Evolutionary conservation across 2,329 filamentous ascomycete genomes (phyloP).

Genomic region (Nemania sp.): DNA sequence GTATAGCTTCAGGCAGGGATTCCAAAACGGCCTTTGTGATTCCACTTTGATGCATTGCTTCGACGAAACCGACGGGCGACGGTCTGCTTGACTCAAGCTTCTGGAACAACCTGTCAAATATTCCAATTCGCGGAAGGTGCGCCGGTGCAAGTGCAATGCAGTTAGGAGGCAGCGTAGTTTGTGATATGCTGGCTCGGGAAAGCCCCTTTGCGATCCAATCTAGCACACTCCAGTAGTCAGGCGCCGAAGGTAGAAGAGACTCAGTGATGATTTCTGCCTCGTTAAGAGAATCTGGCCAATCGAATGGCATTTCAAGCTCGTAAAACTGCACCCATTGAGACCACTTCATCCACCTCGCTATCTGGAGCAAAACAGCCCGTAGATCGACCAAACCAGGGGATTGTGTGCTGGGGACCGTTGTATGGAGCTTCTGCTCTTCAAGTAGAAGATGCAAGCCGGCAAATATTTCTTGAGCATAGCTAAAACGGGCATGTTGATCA

Average conservation of each 20-base stretch:
- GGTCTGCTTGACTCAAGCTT: constrained; percentile 54
- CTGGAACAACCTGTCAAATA: constrained; percentile 70
- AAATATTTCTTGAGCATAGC: constrained; percentile 67
- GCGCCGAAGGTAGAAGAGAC: constrained; percentile 29
- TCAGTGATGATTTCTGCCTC: constrained; percentile 11
- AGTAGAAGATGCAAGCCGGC: constrained; percentile 82
- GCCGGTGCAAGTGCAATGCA: constrained; percentile 33
- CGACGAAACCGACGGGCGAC: constrained; percentile 65
- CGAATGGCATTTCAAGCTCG: constrained; percentile 56
- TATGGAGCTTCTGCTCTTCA: constrained; percentile 85
- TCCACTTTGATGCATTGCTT: constrained; percentile 71
- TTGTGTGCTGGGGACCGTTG: constrained; percentile 51
- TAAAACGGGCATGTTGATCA: constrained; percentile 60
- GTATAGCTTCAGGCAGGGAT: constrained; percentile 82
- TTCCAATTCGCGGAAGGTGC: constrained; percentile 67
- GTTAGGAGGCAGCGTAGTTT: constrained; percentile 27
- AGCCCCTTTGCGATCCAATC: constrained; percentile 58
- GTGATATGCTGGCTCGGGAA: constrained; percentile 31
- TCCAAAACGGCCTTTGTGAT: constrained; percentile 72
- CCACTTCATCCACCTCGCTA: constrained; percentile 83
- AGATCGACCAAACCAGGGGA: constrained; percentile 56
- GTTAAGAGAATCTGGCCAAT: constrained; percentile 36
- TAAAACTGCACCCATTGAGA: constrained; percentile 51
- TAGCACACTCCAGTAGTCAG: constrained; percentile 46
- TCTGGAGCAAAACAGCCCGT: constrained; percentile 75